Percentiles rank a stretch among this genome's conserved stretches.
These are phyloP conservation scores for Trichaptum fuscoviolaceum DNA, from an alignment of 768 basidiomycete species.

Conservation along the genomic window DNA sequence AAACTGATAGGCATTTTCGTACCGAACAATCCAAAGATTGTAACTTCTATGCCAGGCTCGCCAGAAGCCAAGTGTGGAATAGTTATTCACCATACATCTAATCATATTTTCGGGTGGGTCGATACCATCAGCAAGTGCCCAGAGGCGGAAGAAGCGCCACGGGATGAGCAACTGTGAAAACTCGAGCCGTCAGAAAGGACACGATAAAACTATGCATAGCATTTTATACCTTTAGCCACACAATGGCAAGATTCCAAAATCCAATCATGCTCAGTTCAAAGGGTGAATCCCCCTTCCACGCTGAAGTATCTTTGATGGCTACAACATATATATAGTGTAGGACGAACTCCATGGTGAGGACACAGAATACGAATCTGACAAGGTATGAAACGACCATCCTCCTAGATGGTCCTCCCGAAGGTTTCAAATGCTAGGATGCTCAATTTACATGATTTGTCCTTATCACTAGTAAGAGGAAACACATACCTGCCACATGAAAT, in stretches of 20 bases:
- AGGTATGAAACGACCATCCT: constrained; percentile 47
- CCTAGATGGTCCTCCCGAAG: constrained; percentile 37
- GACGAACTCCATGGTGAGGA: constrained; percentile 86
- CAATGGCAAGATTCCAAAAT: constrained; percentile 93
- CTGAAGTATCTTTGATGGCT: constrained; percentile 85
- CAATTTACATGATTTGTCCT: not conserved
- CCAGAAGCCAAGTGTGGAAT: constrained; percentile 92
- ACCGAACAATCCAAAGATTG: constrained; percentile 94
- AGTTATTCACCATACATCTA: constrained; percentile 97
- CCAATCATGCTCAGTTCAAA: constrained; percentile 87
- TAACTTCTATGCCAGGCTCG: constrained; percentile 94
- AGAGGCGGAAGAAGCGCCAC: constrained; percentile 95
- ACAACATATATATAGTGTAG: constrained; percentile 96
- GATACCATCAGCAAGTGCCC: constrained; percentile 83
- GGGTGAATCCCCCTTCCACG: constrained; percentile 76
- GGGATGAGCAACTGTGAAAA: constrained; percentile 73
- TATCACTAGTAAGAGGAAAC: not conserved
- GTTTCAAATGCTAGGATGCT: constrained; percentile 52
- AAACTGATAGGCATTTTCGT: constrained; percentile 13
- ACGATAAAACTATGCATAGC: not conserved
- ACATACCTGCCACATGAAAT: constrained; percentile 88
- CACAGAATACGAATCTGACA: constrained; percentile 61
- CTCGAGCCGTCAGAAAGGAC: not conserved
- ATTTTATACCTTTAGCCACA: constrained; percentile 85
- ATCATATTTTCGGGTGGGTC: constrained; percentile 99